Evolutionary conservation across 1,284 basidiomycete species (phyloP).

Genomic region (Cryptococcus sp.): DNA sequence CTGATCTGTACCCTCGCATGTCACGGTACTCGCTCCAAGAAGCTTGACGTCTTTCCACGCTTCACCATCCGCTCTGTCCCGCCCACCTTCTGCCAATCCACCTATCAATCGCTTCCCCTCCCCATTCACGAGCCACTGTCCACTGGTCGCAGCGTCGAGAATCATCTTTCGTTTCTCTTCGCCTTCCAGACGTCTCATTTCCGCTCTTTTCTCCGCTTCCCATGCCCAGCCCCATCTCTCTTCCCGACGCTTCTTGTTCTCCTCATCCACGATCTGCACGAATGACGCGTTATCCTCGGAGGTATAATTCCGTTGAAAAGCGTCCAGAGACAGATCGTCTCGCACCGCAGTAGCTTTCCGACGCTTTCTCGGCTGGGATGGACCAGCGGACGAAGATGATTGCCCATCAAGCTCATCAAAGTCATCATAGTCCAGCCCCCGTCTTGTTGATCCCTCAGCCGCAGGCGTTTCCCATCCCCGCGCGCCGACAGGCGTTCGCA

Average conservation of each 20-base stretch:
- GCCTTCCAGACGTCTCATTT: conserved; percentile 54
- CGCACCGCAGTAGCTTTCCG: conserved; percentile 33
- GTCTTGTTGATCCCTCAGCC: conserved; percentile 17
- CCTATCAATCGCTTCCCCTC: conserved; percentile 42
- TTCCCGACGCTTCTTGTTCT: conserved; percentile 71
- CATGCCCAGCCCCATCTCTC: conserved; percentile 86
- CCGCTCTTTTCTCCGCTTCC: conserved; percentile 79
- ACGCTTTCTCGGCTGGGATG: conserved; percentile 8
- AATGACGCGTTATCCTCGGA: conserved; percentile 96
- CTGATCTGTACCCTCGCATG: background rate
- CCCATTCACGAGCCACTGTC: conserved; percentile 42
- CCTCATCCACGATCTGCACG: conserved; percentile 81
- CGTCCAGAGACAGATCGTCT: conserved; percentile 66
- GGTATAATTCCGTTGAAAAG: conserved; percentile 85
- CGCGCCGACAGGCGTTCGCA: conserved; percentile 43
- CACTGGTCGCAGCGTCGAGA: conserved; percentile 43
- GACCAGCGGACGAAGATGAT: conserved; percentile 10
- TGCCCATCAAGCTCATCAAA: conserved; percentile 15
- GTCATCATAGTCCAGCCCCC: conserved; percentile 14
- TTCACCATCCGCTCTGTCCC: conserved; percentile 35
- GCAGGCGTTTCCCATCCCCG: conserved; percentile 48
- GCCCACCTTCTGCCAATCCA: conserved; percentile 37
- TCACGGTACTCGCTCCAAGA: conserved; percentile 5
- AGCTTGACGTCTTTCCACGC: conserved; percentile 39
- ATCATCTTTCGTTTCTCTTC: conserved; percentile 51